These are phyloP conservation scores for Colletotrichum sp. DNA, from an alignment of 2,329 filamentous ascomycete genomes.

Conservation along the genomic window DNA sequence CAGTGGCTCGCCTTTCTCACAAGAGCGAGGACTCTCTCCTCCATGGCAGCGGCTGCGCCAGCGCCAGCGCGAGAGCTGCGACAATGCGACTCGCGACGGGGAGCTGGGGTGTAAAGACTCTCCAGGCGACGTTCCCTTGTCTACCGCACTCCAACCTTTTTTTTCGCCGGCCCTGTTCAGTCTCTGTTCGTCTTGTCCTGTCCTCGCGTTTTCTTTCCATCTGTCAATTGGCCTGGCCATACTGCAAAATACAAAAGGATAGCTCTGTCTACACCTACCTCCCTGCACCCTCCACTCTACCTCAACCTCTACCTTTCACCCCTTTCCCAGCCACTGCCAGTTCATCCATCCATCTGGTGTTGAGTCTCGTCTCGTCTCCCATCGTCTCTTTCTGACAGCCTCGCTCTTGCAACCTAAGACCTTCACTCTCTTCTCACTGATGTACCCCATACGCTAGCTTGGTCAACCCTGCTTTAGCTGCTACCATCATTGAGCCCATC, in stretches of 20 bases:
- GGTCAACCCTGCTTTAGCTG: neutral
- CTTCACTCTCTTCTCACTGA: neutral
- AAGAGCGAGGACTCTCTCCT: neutral
- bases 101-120: conserved; percentile 2
- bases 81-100: neutral
- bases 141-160: conserved; percentile 15
- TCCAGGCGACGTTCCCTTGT: conserved; percentile 22
- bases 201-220: conserved; percentile 18
- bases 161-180: conserved; percentile 13
- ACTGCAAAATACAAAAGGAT: conserved; percentile 14
- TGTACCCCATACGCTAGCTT: neutral
- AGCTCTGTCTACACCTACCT: conserved; percentile 4
- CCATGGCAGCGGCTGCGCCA: neutral
- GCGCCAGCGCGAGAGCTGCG: neutral
- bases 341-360: neutral
- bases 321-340: neutral
- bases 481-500: neutral
- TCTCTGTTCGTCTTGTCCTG: conserved; percentile 8
- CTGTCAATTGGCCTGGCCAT: conserved; percentile 10
- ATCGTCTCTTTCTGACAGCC: neutral
- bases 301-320: neutral
- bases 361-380: neutral
- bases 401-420: neutral
- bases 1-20: neutral
- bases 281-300: neutral